phyloP scores from a whole-genome alignment of 179 eudicot species.

The Gypsophila paniculata region DNA sequence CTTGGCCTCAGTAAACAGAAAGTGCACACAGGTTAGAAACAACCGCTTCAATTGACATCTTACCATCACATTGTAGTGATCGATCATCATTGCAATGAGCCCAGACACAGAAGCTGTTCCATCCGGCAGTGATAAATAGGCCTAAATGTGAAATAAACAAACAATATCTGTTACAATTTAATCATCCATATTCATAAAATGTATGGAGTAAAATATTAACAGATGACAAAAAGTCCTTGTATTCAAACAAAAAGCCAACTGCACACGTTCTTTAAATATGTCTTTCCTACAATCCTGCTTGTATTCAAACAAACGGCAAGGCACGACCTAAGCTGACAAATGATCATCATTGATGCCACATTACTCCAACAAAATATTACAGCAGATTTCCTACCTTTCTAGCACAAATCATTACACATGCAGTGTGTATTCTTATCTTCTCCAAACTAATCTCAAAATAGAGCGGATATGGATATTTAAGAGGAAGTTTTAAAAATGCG shows the following conservation, averaged over 20 bases:
- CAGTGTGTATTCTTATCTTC: not conserved
- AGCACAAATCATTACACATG: not conserved
- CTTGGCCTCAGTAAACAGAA: not conserved
- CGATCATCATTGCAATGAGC: conserved; percentile 92
- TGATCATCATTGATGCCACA: not conserved
- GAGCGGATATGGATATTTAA: not conserved
- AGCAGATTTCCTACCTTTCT: conserved; percentile 12
- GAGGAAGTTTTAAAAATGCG: not conserved
- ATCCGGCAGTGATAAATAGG: conserved; percentile 91
- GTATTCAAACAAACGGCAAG: not conserved
- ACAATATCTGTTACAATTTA: not conserved
- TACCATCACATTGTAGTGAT: conserved; percentile 83
- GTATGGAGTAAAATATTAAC: not conserved
- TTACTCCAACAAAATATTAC: not conserved
- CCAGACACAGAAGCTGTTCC: conserved; percentile 94
- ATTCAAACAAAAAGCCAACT: not conserved
- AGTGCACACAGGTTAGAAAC: not conserved
- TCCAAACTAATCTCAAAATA: not conserved
- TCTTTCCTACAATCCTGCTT: conserved; percentile 3
- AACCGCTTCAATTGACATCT: conserved; percentile 18
- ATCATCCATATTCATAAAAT: conserved; percentile 10
- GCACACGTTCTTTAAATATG: not conserved
- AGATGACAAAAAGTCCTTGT: not conserved
- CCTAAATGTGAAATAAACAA: conserved; percentile 42
- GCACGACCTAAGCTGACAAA: conserved; percentile 1